phyloP scores from a whole-genome alignment of 2,329 filamentous ascomycete genomes.

The Podosphaera leucotricha region DNA sequence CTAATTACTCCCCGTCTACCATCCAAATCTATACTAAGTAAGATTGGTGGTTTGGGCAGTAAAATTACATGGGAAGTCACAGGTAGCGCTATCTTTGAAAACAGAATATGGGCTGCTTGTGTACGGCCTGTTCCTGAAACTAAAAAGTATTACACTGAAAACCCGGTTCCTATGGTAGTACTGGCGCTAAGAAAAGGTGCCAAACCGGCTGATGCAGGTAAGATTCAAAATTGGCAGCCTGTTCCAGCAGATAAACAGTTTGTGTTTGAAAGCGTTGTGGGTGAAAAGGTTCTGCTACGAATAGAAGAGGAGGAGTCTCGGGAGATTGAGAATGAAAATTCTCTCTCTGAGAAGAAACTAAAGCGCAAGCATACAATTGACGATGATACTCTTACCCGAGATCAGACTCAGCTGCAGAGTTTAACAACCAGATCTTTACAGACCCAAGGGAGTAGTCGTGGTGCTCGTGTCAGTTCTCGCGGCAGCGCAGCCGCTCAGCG shows the following conservation, averaged over 20 bases:
- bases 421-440: conserved; percentile 14
- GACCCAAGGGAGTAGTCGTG: conserved; percentile 12
- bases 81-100: conserved; percentile 49
- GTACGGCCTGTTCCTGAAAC: conserved; percentile 48
- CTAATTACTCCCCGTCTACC: conserved; percentile 66
- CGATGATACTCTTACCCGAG: conserved; percentile 20
- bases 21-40: conserved; percentile 47
- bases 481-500: conserved; percentile 21
- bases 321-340: conserved; percentile 39
- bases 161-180: conserved; percentile 54
- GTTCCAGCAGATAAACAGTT: conserved; percentile 46
- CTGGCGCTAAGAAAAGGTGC: conserved; percentile 56
- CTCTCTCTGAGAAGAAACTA: conserved; percentile 33
- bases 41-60: conserved; percentile 66
- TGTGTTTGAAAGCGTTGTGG: conserved; percentile 60
- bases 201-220: conserved; percentile 54
- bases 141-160: conserved; percentile 55
- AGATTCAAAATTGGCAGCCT: conserved; percentile 66
- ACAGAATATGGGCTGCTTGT: conserved; percentile 68
- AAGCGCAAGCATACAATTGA: conserved; percentile 39
- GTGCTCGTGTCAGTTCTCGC: conserved; percentile 16
- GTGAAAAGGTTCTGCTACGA: conserved; percentile 63
- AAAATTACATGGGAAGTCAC: conserved; percentile 70
- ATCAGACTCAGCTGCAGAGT: conserved; percentile 7
- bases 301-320: conserved; percentile 47